These are phyloP conservation scores for Aquilaria agallochum DNA, from an alignment of 441 rosid species.

Conservation along the genomic window DNA sequence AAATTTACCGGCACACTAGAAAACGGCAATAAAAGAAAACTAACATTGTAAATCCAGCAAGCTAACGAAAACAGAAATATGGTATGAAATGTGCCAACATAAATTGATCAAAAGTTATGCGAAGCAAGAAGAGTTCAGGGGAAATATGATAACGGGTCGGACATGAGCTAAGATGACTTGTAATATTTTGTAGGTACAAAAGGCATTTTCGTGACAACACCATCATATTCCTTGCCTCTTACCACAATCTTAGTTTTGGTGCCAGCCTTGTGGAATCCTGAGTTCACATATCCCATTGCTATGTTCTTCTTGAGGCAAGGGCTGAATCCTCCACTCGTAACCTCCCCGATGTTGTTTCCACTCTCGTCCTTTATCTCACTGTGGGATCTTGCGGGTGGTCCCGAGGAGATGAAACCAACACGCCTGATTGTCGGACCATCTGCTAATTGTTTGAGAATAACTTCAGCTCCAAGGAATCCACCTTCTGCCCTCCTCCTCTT, in stretches of 20 bases:
- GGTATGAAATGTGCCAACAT: no score
- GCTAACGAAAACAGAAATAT: no score
- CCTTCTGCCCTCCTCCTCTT: conserved; percentile 94
- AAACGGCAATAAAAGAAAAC: no score
- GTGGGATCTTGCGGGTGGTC: conserved; percentile 91
- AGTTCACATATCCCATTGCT: conserved; percentile 94
- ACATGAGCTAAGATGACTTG: conserved; percentile 53
- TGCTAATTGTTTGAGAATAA: conserved; percentile 80
- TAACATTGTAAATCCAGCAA: no score
- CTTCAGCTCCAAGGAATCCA: conserved; percentile 85
- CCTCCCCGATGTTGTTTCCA: conserved; percentile 77
- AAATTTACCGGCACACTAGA: no score
- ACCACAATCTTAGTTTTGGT: conserved; percentile 74
- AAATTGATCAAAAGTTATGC: conserved; percentile 12
- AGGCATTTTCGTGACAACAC: conserved; percentile 86
- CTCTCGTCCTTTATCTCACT: conserved; percentile 82
- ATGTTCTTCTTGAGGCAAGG: conserved; percentile 97
- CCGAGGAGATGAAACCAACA: conserved; percentile 72
- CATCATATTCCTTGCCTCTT: conserved; percentile 87
- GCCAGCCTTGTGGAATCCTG: conserved; percentile 82
- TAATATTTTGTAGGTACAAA: conserved; percentile 91
- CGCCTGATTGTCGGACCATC: conserved; percentile 86
- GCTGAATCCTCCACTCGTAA: conserved; percentile 97
- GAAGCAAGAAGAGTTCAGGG: conserved; percentile 14
- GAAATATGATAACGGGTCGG: background rate